Percentiles rank a stretch among this genome's conserved stretches.
Evolutionary conservation across 345 rosid species (phyloP).

Genomic region (Murraya paniculata): DNA sequence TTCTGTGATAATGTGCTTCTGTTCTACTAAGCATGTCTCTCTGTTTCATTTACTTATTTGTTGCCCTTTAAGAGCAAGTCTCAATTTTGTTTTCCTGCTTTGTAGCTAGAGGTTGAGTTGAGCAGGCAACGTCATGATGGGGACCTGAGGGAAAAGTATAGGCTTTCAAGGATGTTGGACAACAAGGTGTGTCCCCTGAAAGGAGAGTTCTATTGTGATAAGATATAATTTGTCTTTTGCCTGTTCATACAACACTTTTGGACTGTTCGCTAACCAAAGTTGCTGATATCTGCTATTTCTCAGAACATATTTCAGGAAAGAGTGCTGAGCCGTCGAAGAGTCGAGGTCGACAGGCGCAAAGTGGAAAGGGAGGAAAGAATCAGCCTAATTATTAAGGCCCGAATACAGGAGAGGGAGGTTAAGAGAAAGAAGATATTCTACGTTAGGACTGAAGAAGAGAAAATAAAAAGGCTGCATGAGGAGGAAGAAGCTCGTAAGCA

Average conservation of each 20-base stretch:
- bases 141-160: slow-evolving; percentile 84
- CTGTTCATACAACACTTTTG: neutral
- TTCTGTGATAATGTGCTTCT: neutral
- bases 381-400: slow-evolving; percentile 53
- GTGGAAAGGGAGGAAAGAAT: slow-evolving; percentile 75
- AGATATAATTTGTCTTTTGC: neutral
- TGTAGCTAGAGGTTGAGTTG: slow-evolving; percentile 80
- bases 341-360: slow-evolving; percentile 64
- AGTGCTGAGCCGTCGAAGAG: slow-evolving; percentile 62
- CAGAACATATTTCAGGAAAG: slow-evolving; percentile 72
- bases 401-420: slow-evolving; percentile 68
- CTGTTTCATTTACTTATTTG: neutral
- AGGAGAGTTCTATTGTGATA: neutral
- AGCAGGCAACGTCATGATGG: slow-evolving; percentile 93
- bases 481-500: slow-evolving; percentile 88
- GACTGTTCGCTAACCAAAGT: neutral
- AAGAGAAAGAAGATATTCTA: slow-evolving; percentile 71
- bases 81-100: slow-evolving; percentile 2
- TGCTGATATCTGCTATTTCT: slow-evolving; percentile 7
- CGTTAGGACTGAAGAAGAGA: slow-evolving; percentile 66
- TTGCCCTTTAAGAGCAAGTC: neutral
- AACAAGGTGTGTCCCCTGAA: slow-evolving; percentile 54
- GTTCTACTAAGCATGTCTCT: neutral
- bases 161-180: slow-evolving; percentile 71
- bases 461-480: slow-evolving; percentile 56